These are phyloP conservation scores for Mallotus nudiflorus DNA, from an alignment of 345 rosid genomes.

Conservation along the genomic window DNA sequence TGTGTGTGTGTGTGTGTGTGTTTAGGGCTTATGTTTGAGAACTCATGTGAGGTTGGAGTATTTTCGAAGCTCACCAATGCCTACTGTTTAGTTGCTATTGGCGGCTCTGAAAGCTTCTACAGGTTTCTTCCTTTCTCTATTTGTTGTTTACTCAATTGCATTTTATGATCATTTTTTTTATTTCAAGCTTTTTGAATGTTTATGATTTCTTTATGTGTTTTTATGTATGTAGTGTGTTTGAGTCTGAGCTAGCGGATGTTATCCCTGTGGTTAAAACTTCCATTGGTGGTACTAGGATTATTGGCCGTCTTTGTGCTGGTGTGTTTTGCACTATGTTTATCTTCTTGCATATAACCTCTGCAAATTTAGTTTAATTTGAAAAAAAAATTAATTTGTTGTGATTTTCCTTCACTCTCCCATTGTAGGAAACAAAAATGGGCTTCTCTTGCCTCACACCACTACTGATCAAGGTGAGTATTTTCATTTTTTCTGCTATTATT, in stretches of 20 bases:
- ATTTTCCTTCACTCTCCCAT: background rate
- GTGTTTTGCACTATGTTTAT: background rate
- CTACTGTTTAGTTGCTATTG: slow-evolving; percentile 83
- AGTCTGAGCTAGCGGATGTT: slow-evolving; percentile 78
- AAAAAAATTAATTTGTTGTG: background rate
- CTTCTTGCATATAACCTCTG: background rate
- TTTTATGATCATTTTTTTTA: background rate
- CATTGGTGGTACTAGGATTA: slow-evolving; percentile 75
- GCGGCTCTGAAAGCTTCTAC: slow-evolving; percentile 83
- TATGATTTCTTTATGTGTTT: background rate
- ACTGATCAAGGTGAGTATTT: slow-evolving; percentile 83
- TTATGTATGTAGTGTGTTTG: slow-evolving; percentile 53
- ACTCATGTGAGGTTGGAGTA: slow-evolving; percentile 79
- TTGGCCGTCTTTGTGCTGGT: slow-evolving; percentile 92
- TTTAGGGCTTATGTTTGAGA: slow-evolving; percentile 87
- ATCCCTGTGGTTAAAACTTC: slow-evolving; percentile 94
- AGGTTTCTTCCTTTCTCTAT: slow-evolving; percentile 40
- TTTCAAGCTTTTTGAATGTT: background rate
- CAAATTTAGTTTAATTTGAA: background rate
- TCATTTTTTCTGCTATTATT: background rate
- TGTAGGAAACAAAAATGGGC: slow-evolving; percentile 91
- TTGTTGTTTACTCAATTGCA: background rate
- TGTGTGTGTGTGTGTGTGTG: too few species aligned
- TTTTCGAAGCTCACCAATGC: slow-evolving; percentile 89
- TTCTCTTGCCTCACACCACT: slow-evolving; percentile 89